Evolutionary conservation across 345 rosid genomes (phyloP).

Genomic region (Salix brachista): DNA sequence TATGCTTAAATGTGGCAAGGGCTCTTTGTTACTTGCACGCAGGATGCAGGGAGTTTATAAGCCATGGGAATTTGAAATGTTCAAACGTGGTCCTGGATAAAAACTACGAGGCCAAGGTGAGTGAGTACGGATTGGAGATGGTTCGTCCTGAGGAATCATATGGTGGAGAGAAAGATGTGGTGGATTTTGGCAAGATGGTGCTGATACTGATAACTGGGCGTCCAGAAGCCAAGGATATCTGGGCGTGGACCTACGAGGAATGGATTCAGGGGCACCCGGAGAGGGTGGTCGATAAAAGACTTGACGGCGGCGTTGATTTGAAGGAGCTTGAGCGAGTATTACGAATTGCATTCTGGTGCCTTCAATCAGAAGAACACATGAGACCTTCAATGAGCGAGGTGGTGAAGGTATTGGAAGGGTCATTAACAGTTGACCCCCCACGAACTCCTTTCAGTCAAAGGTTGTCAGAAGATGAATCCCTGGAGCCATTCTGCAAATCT

Average conservation of each 20-base stretch:
- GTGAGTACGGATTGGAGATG: constrained; percentile 49
- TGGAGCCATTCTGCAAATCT: constrained; percentile 35
- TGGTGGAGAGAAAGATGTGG: constrained; percentile 47
- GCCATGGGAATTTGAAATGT: constrained; percentile 75
- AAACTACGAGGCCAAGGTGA: constrained; percentile 58
- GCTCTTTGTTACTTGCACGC: constrained; percentile 70
- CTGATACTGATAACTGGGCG: constrained; percentile 49
- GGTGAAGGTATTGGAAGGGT: constrained; percentile 76
- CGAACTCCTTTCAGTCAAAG: constrained; percentile 53
- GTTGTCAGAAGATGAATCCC: constrained; percentile 30
- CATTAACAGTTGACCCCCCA: constrained; percentile 63
- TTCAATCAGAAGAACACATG: constrained; percentile 55
- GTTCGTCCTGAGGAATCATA: constrained; percentile 22
- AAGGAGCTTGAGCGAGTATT: constrained; percentile 58
- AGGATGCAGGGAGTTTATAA: constrained; percentile 65
- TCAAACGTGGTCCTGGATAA: constrained; percentile 61
- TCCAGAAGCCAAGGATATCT: constrained; percentile 31
- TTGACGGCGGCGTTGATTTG: constrained; percentile 35
- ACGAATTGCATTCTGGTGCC: constrained; percentile 77
- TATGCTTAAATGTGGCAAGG: constrained; percentile 56
- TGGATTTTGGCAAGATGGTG: constrained; percentile 61
- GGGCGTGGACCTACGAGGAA: constrained; percentile 50
- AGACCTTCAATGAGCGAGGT: constrained; percentile 83
- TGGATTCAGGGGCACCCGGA: constrained; percentile 52
- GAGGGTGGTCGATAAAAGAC: constrained; percentile 41